Evolutionary conservation across 352 stramenopile species (phyloP), one percentile per base, ranked within the genome.

Genomic region (Globisporangium lucens): DNA sequence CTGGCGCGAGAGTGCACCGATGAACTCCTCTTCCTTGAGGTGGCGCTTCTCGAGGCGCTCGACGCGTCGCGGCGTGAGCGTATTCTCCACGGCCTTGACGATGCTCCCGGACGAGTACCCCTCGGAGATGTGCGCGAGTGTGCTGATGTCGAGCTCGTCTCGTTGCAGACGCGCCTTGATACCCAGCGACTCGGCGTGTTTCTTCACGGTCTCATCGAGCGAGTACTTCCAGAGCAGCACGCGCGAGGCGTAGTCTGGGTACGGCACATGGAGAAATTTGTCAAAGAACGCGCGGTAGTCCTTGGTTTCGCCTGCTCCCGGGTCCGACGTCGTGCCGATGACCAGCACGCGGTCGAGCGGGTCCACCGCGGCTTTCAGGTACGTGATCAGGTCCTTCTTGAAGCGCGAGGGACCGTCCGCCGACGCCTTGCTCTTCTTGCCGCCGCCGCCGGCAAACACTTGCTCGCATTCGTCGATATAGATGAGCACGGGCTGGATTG

Each of bases 391-490:
- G 56, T 98, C 93, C 66, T 98, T 98, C 77, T 97, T 96, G 75
- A 98, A 98, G 13, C 94, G 75, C n/a, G 70, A 72, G 0, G 86
- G 77, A 0, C 90, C 91, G 17, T 97, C 87, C n/a, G 91, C 77
- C 8, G 65, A 79, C 0, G 73, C 72, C 46, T 94, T 95, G 68
- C 77, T 87, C 72, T 97, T 97, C 71, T 97, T 97, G 4, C 77
- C 77, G 4, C 77, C 76, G 0, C 73, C 74, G 20, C 75, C 76
- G 1, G 88, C 77, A 56, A 97, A 97, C 35, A 98, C 83, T 65
- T 98, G 83, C 55, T 98, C 91, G 63, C 87, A 97, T 17, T 98
- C 79, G 68, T 98, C 93, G 3, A 98, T 94, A 76, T 98, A 98
- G 63, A 98, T 93, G 20, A 98, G 85, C 33, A 97, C 85, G 4